These are phyloP conservation scores for Croton setiger DNA, from an alignment of 441 rosid species.

Conservation along the genomic window DNA sequence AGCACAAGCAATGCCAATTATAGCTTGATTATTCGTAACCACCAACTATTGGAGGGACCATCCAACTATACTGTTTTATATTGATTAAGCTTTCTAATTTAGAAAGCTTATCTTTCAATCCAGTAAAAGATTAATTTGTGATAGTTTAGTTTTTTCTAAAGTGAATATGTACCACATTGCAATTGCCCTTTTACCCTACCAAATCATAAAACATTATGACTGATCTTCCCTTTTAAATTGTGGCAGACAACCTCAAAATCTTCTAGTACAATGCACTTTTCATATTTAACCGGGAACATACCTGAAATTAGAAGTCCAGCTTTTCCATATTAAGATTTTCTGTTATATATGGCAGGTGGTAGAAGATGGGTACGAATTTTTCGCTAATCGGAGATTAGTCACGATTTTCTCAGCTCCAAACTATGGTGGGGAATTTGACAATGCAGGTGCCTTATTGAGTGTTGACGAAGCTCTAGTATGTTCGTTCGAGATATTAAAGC, in stretches of 20 bases:
- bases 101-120: conserved; percentile 14
- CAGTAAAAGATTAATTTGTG: conserved; percentile 4
- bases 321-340: conserved; percentile 10
- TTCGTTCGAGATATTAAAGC: conserved; percentile 91
- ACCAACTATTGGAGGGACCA: neutral
- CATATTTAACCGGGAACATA: neutral
- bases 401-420: conserved; percentile 98
- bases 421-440: conserved; percentile 98
- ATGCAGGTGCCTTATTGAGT: conserved; percentile 85
- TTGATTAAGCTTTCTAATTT: neutral
- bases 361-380: conserved; percentile 96
- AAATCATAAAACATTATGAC: conserved; percentile 1
- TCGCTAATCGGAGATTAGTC: conserved; percentile 75
- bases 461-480: conserved; percentile 77
- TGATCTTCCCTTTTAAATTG: neutral
- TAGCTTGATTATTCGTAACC: neutral
- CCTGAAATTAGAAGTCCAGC: neutral
- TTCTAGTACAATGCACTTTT: neutral
- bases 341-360: conserved; percentile 61
- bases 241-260: neutral
- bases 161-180: neutral
- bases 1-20: too few relatives aligned
- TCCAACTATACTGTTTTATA: neutral
- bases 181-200: neutral
- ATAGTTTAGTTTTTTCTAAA: conserved; percentile 1